Base-by-base conservation (phyloP, 306 rosid species). In the Rosa rugosa region DNA sequence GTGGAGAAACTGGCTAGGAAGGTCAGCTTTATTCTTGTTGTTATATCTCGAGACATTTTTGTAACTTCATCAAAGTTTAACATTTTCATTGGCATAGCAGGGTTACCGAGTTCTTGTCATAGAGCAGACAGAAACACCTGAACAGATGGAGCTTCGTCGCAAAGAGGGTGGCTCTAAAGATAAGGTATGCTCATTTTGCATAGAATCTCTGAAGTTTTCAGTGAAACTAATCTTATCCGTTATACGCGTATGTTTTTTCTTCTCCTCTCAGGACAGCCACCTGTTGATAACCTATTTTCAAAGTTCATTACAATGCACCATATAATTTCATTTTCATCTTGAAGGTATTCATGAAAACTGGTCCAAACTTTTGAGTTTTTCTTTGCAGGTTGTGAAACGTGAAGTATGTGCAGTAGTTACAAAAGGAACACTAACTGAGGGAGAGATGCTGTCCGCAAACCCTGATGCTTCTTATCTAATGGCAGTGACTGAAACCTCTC, bases 51-150 rank as follows among this genome's bases (percentile, higher is more conserved):
- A 34, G 59, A 27, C 46, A 36, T 73, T 42, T 74, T 72, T 40
- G 62, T 73, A 14, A 25, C 57, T 40, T 80, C 60, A 18, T 70
- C 36, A 72, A 53, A 42, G 17, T 31, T 68, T 42, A 72, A 62
- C 69, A 60, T 84, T 53, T 81, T 2, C 41, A 64, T 83, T 81
- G 73, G 42, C 64, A 63, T 79, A 46, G 82, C 93, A 93, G 99
- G 99, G 94, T 70, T 93, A 89, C 83, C 88, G 97, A 76, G 94
- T 95, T 84, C 97, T 95, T 83, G 99, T 95, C 72, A 87, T 93
- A 53, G 99, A 95, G 82, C 98, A 95, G 87, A 95, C 98, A 70
- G 99, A 95, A 93, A 95, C 99, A 80, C 99, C 98, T 69, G 97
- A 90, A 70, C 98, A 95, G 85, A 81, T 95, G 81, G 96, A 91